phyloP scores from a whole-genome alignment of 1,139 yeast species.

The Yamadazyma diospyri region DNA sequence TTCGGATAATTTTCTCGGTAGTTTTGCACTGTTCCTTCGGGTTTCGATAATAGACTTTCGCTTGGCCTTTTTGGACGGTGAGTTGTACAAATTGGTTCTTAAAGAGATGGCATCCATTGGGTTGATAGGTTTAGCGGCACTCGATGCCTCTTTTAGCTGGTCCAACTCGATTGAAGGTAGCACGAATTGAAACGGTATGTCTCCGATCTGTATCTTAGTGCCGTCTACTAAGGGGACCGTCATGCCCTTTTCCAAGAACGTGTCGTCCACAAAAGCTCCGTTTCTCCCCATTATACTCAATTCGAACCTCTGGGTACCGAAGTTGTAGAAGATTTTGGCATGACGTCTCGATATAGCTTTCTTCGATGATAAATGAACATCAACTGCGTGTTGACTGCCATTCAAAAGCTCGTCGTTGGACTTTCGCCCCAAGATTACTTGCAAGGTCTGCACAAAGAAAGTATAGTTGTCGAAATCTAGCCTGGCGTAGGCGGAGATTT shows the following conservation, averaged over 20 bases:
- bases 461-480: conserved; percentile 89
- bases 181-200: conserved; percentile 81
- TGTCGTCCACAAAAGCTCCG: conserved; percentile 93
- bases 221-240: conserved; percentile 82
- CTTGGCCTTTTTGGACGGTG: conserved; percentile 18
- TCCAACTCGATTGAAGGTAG: conserved; percentile 54
- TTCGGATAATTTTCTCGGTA: conserved; percentile 30
- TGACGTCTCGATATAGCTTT: conserved; percentile 91
- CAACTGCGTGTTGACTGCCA: conserved; percentile 59
- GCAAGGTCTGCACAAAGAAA: conserved; percentile 92
- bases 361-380: conserved; percentile 86
- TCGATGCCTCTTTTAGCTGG: conserved; percentile 18
- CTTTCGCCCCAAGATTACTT: conserved; percentile 85
- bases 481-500: conserved; percentile 90
- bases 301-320: conserved; percentile 91
- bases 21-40: conserved; percentile 11
- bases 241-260: conserved; percentile 81
- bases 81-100: conserved; percentile 40
- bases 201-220: conserved; percentile 89
- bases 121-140: conserved; percentile 37
- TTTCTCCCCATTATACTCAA: conserved; percentile 86
- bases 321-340: conserved; percentile 91
- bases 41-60: conserved; percentile 8
- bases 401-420: conserved; percentile 65
- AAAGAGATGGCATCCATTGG: conserved; percentile 54